Base-by-base conservation (phyloP, 2,329 filamentous ascomycete species). In the Ophiostoma himal-ulmi region DNA sequence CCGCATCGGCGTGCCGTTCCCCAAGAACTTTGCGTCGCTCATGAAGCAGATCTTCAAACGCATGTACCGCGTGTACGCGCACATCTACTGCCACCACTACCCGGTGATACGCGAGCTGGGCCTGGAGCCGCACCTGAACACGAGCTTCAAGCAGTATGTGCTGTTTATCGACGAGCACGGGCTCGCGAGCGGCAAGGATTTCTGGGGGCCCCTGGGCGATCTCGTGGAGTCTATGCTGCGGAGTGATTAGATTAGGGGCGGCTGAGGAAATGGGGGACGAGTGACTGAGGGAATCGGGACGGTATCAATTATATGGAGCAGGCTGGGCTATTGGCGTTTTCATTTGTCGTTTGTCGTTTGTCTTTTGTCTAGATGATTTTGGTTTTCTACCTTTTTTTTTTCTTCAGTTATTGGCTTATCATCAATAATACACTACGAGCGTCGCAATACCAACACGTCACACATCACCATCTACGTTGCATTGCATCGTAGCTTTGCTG, bases 41-140 rank as follows among this genome's bases (percentile, higher is more conserved):
- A 89, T 97, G 73, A 91, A 93, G 75, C 94, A 97, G 81, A 93
- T 99, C 79, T 98, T 98, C 88, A 99, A 99, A 86, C 91, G 95
- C 78, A 90, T 99, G 83, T 99, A 98, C 82, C 91, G 95, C 75
- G 94, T 99, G 73, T 99, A 99, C 80, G 95, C 95, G 62, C 95
- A 99, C 82, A 97, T 99, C 76, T 99, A 99, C 87, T 99, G 96
- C 84, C 95, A 99, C 81, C 95, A 99, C 83, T 99, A 99, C 82
- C 94, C 94, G 48, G 94, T 99, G 75, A 91, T 99, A 75, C 91
- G 96, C 71, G 93, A 97, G 79, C 87, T 99, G 54, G 95, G 95
- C 30, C 86, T 99, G 71, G 95, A 99, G 81, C 94, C 96, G 64
- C 95, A 99, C 80, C 87, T 99, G 74, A 99, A 99, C 82, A 99